Evolutionary conservation across 2,329 filamentous ascomycete species (phyloP), one percentile per base, ranked within the genome.

Genomic region (Waltergamsia citrina): DNA sequence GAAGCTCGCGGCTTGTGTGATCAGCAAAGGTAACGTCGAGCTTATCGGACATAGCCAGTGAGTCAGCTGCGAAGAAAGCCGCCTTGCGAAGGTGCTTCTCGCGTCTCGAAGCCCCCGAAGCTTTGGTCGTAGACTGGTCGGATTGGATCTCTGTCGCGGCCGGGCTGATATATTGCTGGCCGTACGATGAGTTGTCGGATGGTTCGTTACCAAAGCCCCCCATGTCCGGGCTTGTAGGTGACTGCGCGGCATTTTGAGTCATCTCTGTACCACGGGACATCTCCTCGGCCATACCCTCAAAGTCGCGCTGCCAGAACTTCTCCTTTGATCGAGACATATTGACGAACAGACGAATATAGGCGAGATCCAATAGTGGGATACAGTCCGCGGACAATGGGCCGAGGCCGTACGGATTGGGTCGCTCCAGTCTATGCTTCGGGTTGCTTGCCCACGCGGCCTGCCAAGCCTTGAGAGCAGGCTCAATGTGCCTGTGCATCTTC

Each of bases 21-120:
- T 94, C 87, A 7, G 84, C 81, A 58, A 90, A 92, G 0, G 85
- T 86, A 19, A 90, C 76, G 1, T 86, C 86, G 10, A 92, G 71
- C 51, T 83, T 88, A 53, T 93, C 84, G 3, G 86, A 82, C 76
- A 92, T 92, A 19, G 79, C 77, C 7, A 98, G 72, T 1, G 88
- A 94, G 54, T 95, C 87, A 2, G 86, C 87, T 2, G 92, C 92
- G 50, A 94, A 94, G 51, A 87, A 93, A 0, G 90, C 92, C n/a
- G 92, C 92, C 54, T 90, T 93, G 28, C 90, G 81, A 15, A 96
- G 68, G 49, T 94, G 85, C 43, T 80, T 82, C 59, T 98, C 90
- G 3, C 87, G 80, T 38, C 82, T 80, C 1, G 82, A 42, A 19
- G 29, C 54, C 40, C 7, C 46, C 7, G 33, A 21, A 12, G 7